Evolutionary conservation across 768 basidiomycete genomes (phyloP), one percentile per base, ranked within the genome.

Genomic region (Lentinula edodes): DNA sequence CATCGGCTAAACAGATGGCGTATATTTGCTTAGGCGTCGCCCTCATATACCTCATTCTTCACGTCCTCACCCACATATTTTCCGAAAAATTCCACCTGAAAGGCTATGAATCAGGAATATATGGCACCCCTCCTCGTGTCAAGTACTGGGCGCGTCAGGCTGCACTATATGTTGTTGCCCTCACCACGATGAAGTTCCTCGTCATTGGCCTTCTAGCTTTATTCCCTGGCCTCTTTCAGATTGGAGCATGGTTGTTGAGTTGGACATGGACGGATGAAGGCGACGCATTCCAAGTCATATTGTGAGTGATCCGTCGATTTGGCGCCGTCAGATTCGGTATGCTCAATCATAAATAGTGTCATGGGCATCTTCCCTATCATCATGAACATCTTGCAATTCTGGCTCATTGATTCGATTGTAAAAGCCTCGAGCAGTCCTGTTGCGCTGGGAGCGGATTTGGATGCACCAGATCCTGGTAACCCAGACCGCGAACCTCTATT

Each of bases 331-430:
- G n/a, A 18, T 45, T 51, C 34, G 38, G 13, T 12, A 38, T 63
- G 18, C 52, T 13, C 10, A 35, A 16, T 52, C 23, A 7, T 61
- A 61, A 36, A 23, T 64, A 93, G 90, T 66, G 89, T 88, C 23
- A 95, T 98, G 92, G 92, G 93, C 57, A 73, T 96, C 56, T 94
- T 95, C 75, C 95, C 94, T 0, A 89, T 91, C 65, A 75, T 87
- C 46, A 92, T 93, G 91, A 94, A 94, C 72, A 75, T 93, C 41
- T 66, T 93, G 10, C 96, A 98, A 71, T 98, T 98, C 80, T 95
- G 95, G 87, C 77, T 97, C 55, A 95, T 97, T 61, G 93, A 97
- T 74, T 90, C 91, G 0, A 94, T 95, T 57, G 91, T 95, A 69
- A 95, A 95, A 74, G 88, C 87, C 1, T 84, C 85, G 8, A 70